Evolutionary conservation across 371 early-diverging fungal genomes (phyloP), one percentile per base, ranked within the genome.

Genomic region (Syncephalastrum monosporum): DNA sequence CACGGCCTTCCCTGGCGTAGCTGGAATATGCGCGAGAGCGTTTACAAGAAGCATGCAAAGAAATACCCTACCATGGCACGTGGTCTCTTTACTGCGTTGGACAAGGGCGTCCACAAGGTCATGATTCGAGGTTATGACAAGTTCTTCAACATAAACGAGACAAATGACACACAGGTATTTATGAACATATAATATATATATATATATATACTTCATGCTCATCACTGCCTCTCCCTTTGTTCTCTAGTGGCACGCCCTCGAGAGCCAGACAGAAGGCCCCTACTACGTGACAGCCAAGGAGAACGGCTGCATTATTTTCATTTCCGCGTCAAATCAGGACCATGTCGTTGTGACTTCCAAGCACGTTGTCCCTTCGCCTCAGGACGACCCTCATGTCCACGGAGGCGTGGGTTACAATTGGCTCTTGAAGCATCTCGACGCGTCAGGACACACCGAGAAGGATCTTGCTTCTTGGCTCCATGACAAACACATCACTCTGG

Each of bases 241-340:
- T 38, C 10, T 53, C 15, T 56, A 83, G 67, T 86, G 86, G 88
- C 66, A 75, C 10, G 68, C 70, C 25, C 67, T 96, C 14, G 67
- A 72, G 33, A 55, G 46, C 5, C 66, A 90, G 12, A 92, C 94
- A 0, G 45, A 57, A 5, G 94, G 93, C 0, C 98, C 98, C 2
- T 97, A 91, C 63, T 92, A 96, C 67, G 80, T 93, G 12, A 95
- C 95, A 0, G 77, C 91, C 42, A 97, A 97, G 72, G 97, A 97
- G 64, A 96, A 97, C 64, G 98, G 98, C 12, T 97, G 98, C 64
- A 90, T 97, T 56, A 93, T 95, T 42, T 90, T 93, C 51, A 85
- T 92, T 53, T 68, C 91, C 12, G 90, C 88, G 4, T 53, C 90
- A 45, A 77, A 87, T 13, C 41, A 66, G 3, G 78, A 74, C 43